These are phyloP conservation scores for Datisca glomerata DNA, from an alignment of 306 rosid species.

Conservation along the genomic window DNA sequence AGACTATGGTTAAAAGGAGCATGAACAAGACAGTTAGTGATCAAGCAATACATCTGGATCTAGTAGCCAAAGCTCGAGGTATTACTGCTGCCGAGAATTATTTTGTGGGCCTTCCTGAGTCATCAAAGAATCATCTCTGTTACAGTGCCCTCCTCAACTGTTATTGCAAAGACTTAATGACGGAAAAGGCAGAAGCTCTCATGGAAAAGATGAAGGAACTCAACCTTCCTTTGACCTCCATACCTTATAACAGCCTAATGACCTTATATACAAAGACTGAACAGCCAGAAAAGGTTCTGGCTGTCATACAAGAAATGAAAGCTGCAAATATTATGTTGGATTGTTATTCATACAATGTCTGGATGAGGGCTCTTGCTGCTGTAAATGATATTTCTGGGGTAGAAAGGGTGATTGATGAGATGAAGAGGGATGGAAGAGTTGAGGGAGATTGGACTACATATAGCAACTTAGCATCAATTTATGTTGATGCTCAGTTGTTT, in stretches of 20 bases:
- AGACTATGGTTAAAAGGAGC: constrained; percentile 59
- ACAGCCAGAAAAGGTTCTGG: constrained; percentile 48
- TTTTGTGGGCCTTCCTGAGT: constrained; percentile 63
- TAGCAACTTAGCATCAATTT: constrained; percentile 82
- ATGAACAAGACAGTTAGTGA: constrained; percentile 78
- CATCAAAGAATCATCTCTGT: constrained; percentile 63
- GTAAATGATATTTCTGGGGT: constrained; percentile 58
- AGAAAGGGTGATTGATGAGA: constrained; percentile 79
- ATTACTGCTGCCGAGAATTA: constrained; percentile 65
- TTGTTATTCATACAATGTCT: constrained; percentile 57
- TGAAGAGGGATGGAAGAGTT: constrained; percentile 74
- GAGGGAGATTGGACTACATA: constrained; percentile 75
- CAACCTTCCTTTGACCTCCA: constrained; percentile 48
- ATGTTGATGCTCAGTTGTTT: constrained; percentile 46
- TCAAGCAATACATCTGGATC: constrained; percentile 81
- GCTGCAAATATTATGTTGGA: constrained; percentile 41
- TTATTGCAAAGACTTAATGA: constrained; percentile 81
- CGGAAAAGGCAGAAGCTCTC: constrained; percentile 75
- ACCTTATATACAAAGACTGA: constrained; percentile 60
- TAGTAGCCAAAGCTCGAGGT: constrained; percentile 61
- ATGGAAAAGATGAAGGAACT: constrained; percentile 84
- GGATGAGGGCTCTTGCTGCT: constrained; percentile 90
- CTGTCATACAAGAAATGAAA: constrained; percentile 70
- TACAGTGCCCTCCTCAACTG: constrained; percentile 81
- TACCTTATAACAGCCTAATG: constrained; percentile 79